Base-by-base conservation (phyloP, 2,329 filamentous ascomycete species). In the Colletotrichum spinosum region DNA sequence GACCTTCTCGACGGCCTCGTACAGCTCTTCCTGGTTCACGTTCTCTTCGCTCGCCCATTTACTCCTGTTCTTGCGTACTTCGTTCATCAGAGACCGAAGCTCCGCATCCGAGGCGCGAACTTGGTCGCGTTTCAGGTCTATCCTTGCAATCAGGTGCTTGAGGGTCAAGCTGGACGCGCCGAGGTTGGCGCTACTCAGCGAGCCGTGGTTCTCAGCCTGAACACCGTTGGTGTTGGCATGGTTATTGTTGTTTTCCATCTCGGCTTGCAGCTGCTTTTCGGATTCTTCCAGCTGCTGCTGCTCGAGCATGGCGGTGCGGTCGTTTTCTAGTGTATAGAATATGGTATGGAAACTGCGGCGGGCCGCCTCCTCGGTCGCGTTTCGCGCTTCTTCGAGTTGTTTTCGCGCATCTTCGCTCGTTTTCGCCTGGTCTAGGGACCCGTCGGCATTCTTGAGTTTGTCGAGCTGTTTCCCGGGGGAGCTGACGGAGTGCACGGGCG, bases 21-120 rank as follows among this genome's bases (percentile, higher is more conserved):
- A 99, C 6, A 99, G 85, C 78, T 99, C 96, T 78, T 99, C 96
- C 78, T 99, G 96, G 65, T 96, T 95, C 67, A 99, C 91, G 71
- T 97, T 96, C 72, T 99, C 96, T 78, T 98, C 96, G 76, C 92
- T 98, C 4, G 96, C 95, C 96, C 96, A 99, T 80, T 99, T 99
- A 79, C 95, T 98, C 72, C 96, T 87, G 72, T 98, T 98, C 78
- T 98, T 99, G 69, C 96, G 89, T 15, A 99, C 96, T 78, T 99
- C 96, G 72, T 96, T 97, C 87, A 99, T 97, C 64, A 99, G 82
- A 54, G 91, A 93, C 65, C 96, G 89, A 65, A 99, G 83, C 75
- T 99, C 95, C 33, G 94, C 92, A 80, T 99, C 96, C 1, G 94
- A 97, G 15, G 96, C 95, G 75, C 90, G 88, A 56, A 99, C 95